Evolutionary conservation across 768 basidiomycete genomes (phyloP), one percentile per base, ranked within the genome.

Genomic region (Gymnopilus dilepis): DNA sequence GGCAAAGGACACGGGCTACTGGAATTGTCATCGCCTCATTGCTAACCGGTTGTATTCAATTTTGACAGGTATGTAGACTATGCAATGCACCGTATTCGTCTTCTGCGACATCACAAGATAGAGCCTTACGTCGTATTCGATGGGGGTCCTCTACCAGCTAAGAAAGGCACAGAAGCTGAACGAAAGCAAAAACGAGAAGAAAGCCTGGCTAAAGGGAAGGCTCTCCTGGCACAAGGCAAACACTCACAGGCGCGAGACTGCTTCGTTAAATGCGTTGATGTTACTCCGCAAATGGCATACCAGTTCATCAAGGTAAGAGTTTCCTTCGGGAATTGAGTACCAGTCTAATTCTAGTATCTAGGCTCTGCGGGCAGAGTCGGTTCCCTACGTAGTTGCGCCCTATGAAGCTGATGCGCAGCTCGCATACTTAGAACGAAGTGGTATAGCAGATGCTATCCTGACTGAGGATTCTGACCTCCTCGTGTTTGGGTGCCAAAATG

Each of bases 341-440:
- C 53, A 54, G 63, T 59, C 40, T 69, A 30, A n/a, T 42, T 33
- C 50, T 58, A 12, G 33, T 51, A n/a, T 59, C 9, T 65, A 99
- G 96, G 96, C 92, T 11, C 80, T 99, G 31, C 84, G 84, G 50
- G 92, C 90, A 11, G 96, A 97, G 70, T 76, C 78, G 17, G 84
- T 99, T 7, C 72, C 83, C 19, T 97, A 97, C 71, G 80, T 99
- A 38, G 97, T 99, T 17, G 97, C 97, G 4, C 97, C 97, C 0
- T 99, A 99, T 74, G 97, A 99, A 80, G 97, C 97, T 0, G 97
- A 99, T 70, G 95, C 97, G 1, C 97, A 99, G 74, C 84, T 99
- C 59, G 91, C 94, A 45, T 98, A 91, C 75, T 84, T 99, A 43
- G 97, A 99, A 71, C 86, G 85, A 51, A 73, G 80, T 42, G 94